Percentiles rank a stretch among this genome's conserved stretches.
These are phyloP conservation scores for Citrus cavaleriei DNA, from an alignment of 345 rosid species.

Conservation along the genomic window DNA sequence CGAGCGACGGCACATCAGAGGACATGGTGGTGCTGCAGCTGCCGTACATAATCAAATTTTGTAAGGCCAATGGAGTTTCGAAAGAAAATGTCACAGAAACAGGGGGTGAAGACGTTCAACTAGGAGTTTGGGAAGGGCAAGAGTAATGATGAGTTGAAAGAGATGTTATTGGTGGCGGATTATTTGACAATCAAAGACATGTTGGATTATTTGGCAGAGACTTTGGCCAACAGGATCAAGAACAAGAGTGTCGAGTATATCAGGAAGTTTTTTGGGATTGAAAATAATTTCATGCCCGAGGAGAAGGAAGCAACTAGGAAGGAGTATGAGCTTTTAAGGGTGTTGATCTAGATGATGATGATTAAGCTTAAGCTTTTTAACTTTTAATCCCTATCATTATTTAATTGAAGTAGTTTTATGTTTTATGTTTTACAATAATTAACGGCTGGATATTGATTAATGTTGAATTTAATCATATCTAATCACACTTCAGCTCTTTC, in stretches of 20 bases:
- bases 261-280: too few relatives aligned
- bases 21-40: conserved; percentile 14
- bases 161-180: conserved; percentile 29
- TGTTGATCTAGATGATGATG: conserved; percentile 15
- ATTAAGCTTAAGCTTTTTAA: too few relatives aligned
- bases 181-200: conserved; percentile 27
- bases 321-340: conserved; percentile 28
- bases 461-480: too few relatives aligned
- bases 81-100: background rate
- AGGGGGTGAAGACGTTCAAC: background rate
- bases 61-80: conserved; percentile 14
- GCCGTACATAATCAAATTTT: conserved; percentile 18
- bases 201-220: conserved; percentile 24
- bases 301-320: too few relatives aligned
- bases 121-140: background rate
- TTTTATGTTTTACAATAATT: too few relatives aligned
- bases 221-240: conserved; percentile 15
- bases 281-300: too few relatives aligned
- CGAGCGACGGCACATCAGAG: background rate
- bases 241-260: background rate
- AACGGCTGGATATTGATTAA: too few relatives aligned
- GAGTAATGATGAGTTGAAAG: conserved; percentile 11
- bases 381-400: too few relatives aligned
- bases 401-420: too few relatives aligned
- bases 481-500: too few relatives aligned